Conservation (phyloP, 2,329 filamentous ascomycete genomes). For the Neofusicoccum ribis region DNA sequence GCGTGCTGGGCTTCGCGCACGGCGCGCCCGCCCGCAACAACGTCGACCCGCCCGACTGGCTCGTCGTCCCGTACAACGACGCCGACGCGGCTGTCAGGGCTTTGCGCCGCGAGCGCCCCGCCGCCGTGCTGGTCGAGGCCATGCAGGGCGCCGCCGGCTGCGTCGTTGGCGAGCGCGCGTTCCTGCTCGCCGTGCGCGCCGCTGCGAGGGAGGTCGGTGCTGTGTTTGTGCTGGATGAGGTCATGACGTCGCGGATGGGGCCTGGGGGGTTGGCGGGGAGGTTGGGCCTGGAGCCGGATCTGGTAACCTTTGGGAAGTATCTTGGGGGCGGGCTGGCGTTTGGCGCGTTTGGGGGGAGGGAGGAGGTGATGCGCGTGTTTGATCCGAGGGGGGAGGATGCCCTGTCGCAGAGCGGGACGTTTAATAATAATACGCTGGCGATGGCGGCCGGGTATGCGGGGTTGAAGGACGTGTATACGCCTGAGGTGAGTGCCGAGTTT, state of each 20-base stretch:
- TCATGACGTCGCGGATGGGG: conserved; percentile 65
- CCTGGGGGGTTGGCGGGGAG: conserved; percentile 51
- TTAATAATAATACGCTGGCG: conserved; percentile 66
- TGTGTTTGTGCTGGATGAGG: conserved; percentile 69
- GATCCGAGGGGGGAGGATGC: conserved; percentile 47
- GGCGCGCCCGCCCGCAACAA: conserved; percentile 44
- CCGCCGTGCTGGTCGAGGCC: conserved; percentile 65
- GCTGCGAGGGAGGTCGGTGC: conserved; percentile 52
- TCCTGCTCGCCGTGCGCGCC: conserved; percentile 54
- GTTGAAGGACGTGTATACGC: conserved; percentile 38
- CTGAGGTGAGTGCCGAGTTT: conserved; percentile 31
- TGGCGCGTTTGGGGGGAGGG: conserved; percentile 64
- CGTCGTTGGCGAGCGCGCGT: conserved; percentile 52
- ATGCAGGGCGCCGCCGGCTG: conserved; percentile 67
- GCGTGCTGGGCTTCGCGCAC: conserved; percentile 51
- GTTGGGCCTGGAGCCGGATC: conserved; percentile 55
- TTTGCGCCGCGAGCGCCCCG: conserved; percentile 48
- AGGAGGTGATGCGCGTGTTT: conserved; percentile 60
- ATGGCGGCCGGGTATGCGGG: conserved; percentile 57
- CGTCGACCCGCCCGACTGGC: conserved; percentile 56
- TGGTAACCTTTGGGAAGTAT: conserved; percentile 67
- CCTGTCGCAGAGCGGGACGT: conserved; percentile 62
- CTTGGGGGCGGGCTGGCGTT: conserved; percentile 67
- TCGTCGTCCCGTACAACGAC: conserved; percentile 65
- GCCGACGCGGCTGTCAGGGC: conserved; percentile 46